Evolutionary conservation across 2,329 filamentous ascomycete genomes (phyloP), one percentile per base, ranked within the genome.

Genomic region (Epichloe typhina): DNA sequence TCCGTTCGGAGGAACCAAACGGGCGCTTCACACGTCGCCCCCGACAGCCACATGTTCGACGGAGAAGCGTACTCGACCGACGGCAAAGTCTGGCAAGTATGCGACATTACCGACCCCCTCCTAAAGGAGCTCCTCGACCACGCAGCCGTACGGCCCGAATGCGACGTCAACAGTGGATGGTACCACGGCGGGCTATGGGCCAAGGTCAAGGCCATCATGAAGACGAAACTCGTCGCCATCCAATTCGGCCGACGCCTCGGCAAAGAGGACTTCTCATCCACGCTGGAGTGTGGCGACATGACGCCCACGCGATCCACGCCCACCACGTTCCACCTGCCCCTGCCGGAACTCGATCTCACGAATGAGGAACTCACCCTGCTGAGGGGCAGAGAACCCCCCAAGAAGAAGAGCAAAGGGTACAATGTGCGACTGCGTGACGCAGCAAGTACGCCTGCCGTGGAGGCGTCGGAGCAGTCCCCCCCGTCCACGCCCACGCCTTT

Each of bases 11-110:
- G 60, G 47, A 57, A 63, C 2, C 64, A 66, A 39, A 60, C 68
- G 53, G 66, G 64, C 13, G 67, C 70, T 31, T 61, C 68, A 6
- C 70, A 66, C 19, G 66, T 69, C 23, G 63, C 69, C 36, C 66
- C 65, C 19, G 64, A 70, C 33, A 83, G 75, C 49, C 90, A 97
- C 65, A 72, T 91, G 1, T 97, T 96, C 66, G 88, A 94, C 54
- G 91, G 91, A 45, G 73, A 81, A 53, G 77, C 76, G 2, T 80
- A 91, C 50, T 80, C 80, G 15, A 77, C 79, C 1, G 89, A 95
- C 60, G 89, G 89, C 39, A 93, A 93, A 60, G 83, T 93, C 47
- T 98, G 89, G 85, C 93, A 97, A 71, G 78, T 94, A 26, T 95
- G 89, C 69, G 93, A 98, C 64, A 84, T 97, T 50, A 84, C 80